Conservation (phyloP, 768 basidiomycete genomes). For the Pholiota microspora region DNA sequence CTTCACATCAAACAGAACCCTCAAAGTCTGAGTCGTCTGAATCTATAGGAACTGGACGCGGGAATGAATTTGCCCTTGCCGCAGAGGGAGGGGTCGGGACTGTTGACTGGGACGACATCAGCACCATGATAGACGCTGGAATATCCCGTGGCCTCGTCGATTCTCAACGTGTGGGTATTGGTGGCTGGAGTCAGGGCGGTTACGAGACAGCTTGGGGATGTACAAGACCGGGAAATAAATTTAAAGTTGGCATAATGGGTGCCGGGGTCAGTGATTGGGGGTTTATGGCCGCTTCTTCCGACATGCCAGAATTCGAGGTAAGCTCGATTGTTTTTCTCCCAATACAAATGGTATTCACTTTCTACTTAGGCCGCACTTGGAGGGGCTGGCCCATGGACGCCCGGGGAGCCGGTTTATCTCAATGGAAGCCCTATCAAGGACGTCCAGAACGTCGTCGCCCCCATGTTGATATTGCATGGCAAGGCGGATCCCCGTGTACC, state of each 20-base stretch:
- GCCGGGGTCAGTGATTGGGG: conserved; percentile 14
- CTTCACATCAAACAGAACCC: not conserved
- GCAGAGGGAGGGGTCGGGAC: conserved; percentile 11
- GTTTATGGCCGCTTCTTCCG: conserved; percentile 11
- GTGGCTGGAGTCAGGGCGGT: conserved; percentile 12
- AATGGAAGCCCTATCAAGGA: conserved; percentile 13
- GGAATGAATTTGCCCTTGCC: conserved; percentile 11
- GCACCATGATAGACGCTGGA: conserved; percentile 11
- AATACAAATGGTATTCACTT: not conserved
- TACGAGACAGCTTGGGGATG: conserved; percentile 9
- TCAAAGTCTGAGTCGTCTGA: too few species aligned
- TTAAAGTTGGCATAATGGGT: conserved; percentile 10
- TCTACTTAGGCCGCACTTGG: conserved; percentile 7
- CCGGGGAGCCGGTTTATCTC: conserved; percentile 9
- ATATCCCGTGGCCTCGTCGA: conserved; percentile 10
- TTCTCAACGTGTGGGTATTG: conserved; percentile 11
- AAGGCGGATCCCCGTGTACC: conserved; percentile 12
- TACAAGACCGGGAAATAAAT: conserved; percentile 10
- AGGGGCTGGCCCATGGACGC: conserved; percentile 8
- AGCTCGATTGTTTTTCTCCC: not conserved
- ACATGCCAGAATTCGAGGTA: conserved; percentile 10
- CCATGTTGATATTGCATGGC: conserved; percentile 10
- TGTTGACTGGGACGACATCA: conserved; percentile 11
- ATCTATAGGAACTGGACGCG: conserved; percentile 10
- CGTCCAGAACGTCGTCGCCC: conserved; percentile 8